phyloP scores from a whole-genome alignment of 345 rosid species.

The Rhodamnia argentea region DNA sequence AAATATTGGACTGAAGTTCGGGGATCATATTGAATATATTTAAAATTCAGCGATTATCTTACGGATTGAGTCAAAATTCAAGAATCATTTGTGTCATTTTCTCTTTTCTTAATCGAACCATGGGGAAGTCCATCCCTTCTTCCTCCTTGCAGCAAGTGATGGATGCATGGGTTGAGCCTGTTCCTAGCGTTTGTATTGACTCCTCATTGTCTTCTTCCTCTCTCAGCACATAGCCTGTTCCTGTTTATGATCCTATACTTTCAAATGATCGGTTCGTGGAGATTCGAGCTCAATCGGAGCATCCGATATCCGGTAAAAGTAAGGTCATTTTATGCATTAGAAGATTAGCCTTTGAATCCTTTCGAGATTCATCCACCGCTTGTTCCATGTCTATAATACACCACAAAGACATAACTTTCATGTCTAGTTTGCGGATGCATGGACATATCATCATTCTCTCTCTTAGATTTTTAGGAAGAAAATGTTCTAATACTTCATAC shows the following conservation, averaged over 20 bases:
- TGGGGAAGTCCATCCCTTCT: too few relatives aligned
- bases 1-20: too few relatives aligned
- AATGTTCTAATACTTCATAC: background rate
- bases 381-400: too few relatives aligned
- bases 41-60: too few relatives aligned
- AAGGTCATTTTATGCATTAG: background rate
- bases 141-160: too few relatives aligned
- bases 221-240: background rate
- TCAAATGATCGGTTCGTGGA: background rate
- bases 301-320: background rate
- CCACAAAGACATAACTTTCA: background rate
- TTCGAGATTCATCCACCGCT: background rate
- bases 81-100: too few relatives aligned
- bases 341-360: background rate
- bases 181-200: background rate
- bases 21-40: too few relatives aligned
- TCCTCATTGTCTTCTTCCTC: background rate
- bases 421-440: fast-evolving
- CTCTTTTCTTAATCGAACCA: too few relatives aligned
- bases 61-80: too few relatives aligned
- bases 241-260: background rate
- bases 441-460: background rate
- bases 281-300: background rate
- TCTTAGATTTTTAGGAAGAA: background rate
- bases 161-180: too few relatives aligned